Percentiles rank a stretch among this genome's conserved stretches.
These are phyloP conservation scores for Herpetospermum pedunculosum DNA, from an alignment of 306 rosid genomes.

Conservation along the genomic window DNA sequence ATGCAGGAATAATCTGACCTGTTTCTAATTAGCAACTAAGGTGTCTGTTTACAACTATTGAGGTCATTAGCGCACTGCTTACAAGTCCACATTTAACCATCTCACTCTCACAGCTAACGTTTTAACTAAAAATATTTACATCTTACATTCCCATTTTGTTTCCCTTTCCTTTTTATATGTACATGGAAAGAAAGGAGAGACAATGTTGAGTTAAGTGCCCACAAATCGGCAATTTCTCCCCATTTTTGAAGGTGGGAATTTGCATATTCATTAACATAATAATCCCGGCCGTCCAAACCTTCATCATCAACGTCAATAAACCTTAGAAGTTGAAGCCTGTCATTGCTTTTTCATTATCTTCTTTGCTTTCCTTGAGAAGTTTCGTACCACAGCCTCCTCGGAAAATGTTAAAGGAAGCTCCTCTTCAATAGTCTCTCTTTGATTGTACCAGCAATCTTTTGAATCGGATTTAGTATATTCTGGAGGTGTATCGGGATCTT, in stretches of 20 bases:
- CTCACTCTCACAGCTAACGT: no score
- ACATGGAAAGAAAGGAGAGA: neutral
- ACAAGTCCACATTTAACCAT: no score
- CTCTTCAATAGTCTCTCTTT: slow-evolving; percentile 42
- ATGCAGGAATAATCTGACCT: no score
- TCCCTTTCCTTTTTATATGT: neutral
- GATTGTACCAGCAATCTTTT: slow-evolving; percentile 34
- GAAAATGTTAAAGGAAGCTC: slow-evolving; percentile 79
- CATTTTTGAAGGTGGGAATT: neutral
- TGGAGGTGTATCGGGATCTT: slow-evolving; percentile 23
- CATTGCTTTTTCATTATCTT: slow-evolving; percentile 10
- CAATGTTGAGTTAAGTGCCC: neutral
- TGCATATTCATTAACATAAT: neutral
- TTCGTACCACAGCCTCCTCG: slow-evolving; percentile 29
- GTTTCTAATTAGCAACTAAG: no score
- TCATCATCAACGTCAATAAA: neutral
- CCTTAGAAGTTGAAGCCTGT: neutral
- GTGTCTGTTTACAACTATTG: no score
- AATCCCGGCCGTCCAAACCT: neutral
- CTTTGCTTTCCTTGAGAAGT: slow-evolving; percentile 47
- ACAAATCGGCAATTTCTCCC: neutral
- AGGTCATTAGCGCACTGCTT: no score
- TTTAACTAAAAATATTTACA: no score
- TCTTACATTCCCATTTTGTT: neutral
- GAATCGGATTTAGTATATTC: slow-evolving; percentile 15